Evolutionary conservation across 805 yeast species (phyloP), one percentile per base, ranked within the genome.

Genomic region (Lipomyces yamanashiensis): DNA sequence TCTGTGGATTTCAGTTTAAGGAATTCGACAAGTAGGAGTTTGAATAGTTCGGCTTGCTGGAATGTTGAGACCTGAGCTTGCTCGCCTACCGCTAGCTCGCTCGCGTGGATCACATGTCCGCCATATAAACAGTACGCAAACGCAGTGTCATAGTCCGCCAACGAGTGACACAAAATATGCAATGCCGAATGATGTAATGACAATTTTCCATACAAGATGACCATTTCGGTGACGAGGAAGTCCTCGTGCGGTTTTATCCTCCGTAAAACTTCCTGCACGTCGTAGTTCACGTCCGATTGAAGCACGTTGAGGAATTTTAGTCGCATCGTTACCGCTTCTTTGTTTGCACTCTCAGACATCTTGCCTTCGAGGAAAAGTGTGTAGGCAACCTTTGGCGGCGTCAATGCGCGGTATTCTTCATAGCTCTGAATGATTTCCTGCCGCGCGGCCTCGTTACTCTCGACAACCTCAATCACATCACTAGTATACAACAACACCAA

Each of bases 311-410:
- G 58, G 43, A 73, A 61, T 34, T 72, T 74, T 17, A 67, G 58
- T 15, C 77, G 66, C 55, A 70, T 58, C 13, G 62, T 61, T 9
- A 66, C 59, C 9, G 71, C 57, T 4, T 61, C 67, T 58, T 52
- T 44, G 17, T 53, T 66, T 39, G 59, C 52, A 33, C 61, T 58
- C 28, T 49, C 54, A 12, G 67, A 41, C 45, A 28, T 51, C 34
- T 48, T 62, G 8, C 66, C 58, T 17, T 60, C 59, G 54, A 73
- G 59, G 59, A 59, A 74, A 19, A 66, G 68, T 28, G 68, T 49
- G 64, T 67, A 78, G 7, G 71, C 61, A 10, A 75, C 71, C 51
- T 78, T 78, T 7, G 80, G 80, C 59, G 75, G 70, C 7, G 39
- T 50, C 13, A 72, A 68, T 19, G 64, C 64, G 12, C 70, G 59